Base-by-base conservation (phyloP, 805 yeast genomes). In the Cephaloascus albidus region DNA sequence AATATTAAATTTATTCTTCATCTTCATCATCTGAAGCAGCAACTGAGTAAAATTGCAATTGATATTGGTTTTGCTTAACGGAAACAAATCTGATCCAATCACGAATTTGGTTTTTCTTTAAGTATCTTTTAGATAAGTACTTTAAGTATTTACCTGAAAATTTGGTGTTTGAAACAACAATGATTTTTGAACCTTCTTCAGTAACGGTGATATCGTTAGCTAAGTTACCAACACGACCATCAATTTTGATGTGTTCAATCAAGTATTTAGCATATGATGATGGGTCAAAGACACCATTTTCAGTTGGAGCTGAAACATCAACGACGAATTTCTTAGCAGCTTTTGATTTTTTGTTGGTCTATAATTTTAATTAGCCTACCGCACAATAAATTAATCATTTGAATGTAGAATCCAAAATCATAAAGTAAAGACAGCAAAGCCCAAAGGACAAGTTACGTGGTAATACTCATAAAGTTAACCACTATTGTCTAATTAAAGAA, bases 11-110 rank as follows among this genome's bases (percentile, higher is more conserved):
- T 72, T 86, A 87, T 69, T 88, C 96, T 62, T 86, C 96, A 57
- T 84, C 95, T 68, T 85, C 96, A 63, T 89, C 97, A 62, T 89
- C 95, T 60, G 85, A 78, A 58, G 72, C 90, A 60, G 90, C 88
- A 70, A 90, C 93, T 72, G 94, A 87, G 96, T 86, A 93, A 96
- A 90, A 90, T 73, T 93, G 89, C 78, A 90, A 81, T 72, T 85
- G 85, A 86, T 93, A 93, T 71, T 79, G 81, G 83, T 89, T 86
- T 74, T 85, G 85, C 78, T 88, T 84, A 65, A 84, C 81, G 53
- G 97, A 85, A 55, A 90, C 96, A 64, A 90, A 89, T 81, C 97
- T 93, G 74, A 90, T 89, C 97, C 97, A 90, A 80, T 93, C 97
- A 81, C 97, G 88, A 78, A 90, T 85, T 76, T 86, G 95, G 90